Evolutionary conservation across 169 alveolate species (phyloP), one percentile per base, ranked within the genome.

Genomic region (Amoebophrya sp.): DNA sequence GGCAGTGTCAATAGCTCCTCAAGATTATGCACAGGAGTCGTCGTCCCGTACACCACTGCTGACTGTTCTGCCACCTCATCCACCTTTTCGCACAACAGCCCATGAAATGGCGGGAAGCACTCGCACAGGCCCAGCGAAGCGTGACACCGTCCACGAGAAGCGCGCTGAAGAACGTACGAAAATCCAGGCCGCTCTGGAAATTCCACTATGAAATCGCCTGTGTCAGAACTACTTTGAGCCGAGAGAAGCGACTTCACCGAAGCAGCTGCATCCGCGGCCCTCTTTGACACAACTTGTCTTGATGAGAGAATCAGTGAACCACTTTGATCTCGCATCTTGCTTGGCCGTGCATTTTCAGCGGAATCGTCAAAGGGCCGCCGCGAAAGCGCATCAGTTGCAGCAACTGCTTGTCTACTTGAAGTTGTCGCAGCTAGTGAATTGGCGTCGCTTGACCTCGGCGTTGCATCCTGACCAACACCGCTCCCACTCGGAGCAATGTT

Each of bases 151-250:
- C 83, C 83, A 36, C 83, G 83, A 12, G 10, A 1, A 36, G 83
- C 18, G 33, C 83, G 2, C 26, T 18, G 33, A 10, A 65, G 83
- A 6, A 65, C 2, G 83, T 65, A 65, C 36, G 83, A 29, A 36
- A 65, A 65, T 29, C 83, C 83, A 6, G 83, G 83, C 33, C 83
- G 83, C 83, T 65, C 83, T 29, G 83, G 83, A 65, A 65, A 65
- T 36, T 65, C 83, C 33, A 65, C 83, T 10, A 65, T 36, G 83
- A 65, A 18, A 18, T 29, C 2, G 33, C n/a, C 65, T 6, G 6
- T 18, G 6, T 6, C 65, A 18, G 65, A 47, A 18, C 29, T 6
- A 47, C 65, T 47, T 47, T 47, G 29, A 18, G 65, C 65, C 6
- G 18, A 18, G 29, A 47, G 65, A 12, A 12, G 6, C 65, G 65